Evolutionary conservation across 805 yeast species (phyloP).

Genomic region (Lachancea kluyveri): DNA sequence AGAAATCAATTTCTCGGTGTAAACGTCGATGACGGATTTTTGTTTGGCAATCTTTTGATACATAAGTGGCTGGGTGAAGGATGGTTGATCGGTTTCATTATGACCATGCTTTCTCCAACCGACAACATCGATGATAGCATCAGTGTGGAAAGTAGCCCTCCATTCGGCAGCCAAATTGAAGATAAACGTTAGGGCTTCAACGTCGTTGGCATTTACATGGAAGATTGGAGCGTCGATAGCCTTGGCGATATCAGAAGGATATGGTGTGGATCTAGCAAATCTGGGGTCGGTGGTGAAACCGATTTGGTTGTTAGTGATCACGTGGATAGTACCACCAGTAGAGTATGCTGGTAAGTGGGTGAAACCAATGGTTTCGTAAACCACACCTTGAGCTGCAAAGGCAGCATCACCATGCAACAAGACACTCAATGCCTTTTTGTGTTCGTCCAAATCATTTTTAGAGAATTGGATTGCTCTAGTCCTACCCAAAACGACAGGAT

Average conservation of each 20-base stretch:
- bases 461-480: constrained; percentile 92
- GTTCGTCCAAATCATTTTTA: constrained; percentile 78
- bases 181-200: constrained; percentile 85
- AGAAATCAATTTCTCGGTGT: constrained; percentile 66
- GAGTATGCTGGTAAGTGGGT: constrained; percentile 88
- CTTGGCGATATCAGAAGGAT: constrained; percentile 97
- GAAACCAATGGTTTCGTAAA: constrained; percentile 97
- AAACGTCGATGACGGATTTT: constrained; percentile 81
- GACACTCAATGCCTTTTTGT: constrained; percentile 83
- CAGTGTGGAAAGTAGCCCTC: constrained; percentile 95
- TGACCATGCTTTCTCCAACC: constrained; percentile 99
- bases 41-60: constrained; percentile 85
- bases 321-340: constrained; percentile 97
- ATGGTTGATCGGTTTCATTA: constrained; percentile 98
- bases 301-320: constrained; percentile 95
- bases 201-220: constrained; percentile 99
- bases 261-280: constrained; percentile 94
- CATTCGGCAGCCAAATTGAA: constrained; percentile 98
- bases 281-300: constrained; percentile 99
- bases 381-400: constrained; percentile 98
- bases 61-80: constrained; percentile 98
- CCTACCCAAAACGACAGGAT: constrained; percentile 97
- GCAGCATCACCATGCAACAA: constrained; percentile 99
- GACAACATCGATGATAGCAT: constrained; percentile 92
- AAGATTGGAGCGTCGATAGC: constrained; percentile 95